These are phyloP conservation scores for Aphanomyces invadans DNA, from an alignment of 352 stramenopile species.

Conservation along the genomic window DNA sequence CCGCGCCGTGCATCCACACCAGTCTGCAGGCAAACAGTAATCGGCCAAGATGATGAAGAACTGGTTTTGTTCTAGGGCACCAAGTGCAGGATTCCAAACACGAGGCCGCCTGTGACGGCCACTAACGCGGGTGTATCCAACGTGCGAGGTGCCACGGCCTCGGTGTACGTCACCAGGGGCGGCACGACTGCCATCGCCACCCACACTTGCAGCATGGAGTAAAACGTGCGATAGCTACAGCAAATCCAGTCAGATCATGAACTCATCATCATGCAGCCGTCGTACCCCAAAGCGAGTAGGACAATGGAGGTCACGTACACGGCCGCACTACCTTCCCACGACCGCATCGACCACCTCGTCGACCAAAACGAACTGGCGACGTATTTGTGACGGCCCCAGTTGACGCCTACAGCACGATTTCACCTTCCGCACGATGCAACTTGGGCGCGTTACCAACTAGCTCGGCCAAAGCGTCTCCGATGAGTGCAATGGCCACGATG, in stretches of 20 bases:
- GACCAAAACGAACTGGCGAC: conserved; percentile 64
- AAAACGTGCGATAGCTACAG: conserved; percentile 2
- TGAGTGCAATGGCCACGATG: conserved; percentile 40
- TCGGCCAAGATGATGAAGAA: neutral
- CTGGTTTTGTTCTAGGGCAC: neutral
- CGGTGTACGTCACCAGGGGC: conserved; percentile 6
- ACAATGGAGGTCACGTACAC: conserved; percentile 65
- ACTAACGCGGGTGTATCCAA: conserved; percentile 19
- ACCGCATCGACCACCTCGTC: conserved; percentile 67
- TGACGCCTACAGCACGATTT: conserved; percentile 36
- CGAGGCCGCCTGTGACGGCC: neutral
- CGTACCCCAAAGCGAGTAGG: conserved; percentile 61
- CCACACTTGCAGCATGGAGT: neutral
- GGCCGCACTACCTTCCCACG: conserved; percentile 59
- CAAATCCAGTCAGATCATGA: neutral
- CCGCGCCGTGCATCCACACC: neutral
- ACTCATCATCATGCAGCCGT: neutral
- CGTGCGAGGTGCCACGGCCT: conserved; percentile 18
- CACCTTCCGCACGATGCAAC: too few relatives aligned
- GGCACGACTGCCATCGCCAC: conserved; percentile 19
- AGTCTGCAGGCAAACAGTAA: too few relatives aligned
- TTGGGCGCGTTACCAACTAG: conserved; percentile 50
- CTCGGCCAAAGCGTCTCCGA: conserved; percentile 63
- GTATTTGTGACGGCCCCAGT: conserved; percentile 76
- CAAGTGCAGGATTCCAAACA: neutral